A percentile compares a stretch with the other conserved stretches of the same genome.
Conservation (phyloP, 257 asterid species). For the Misopates orontium region DNA sequence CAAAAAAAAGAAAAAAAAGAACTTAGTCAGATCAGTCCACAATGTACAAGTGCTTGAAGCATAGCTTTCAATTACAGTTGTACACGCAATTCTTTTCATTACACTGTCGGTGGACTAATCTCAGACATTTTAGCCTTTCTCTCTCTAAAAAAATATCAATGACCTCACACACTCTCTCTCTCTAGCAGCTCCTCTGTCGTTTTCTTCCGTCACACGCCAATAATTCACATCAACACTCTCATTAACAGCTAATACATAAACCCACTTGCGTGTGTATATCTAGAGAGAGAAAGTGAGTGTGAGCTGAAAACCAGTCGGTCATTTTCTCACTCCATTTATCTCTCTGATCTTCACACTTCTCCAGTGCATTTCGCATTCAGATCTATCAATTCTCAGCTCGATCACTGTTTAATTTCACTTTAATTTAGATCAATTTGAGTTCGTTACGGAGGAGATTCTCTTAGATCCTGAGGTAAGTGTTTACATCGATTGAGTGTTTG, state of each 20-base stretch:
- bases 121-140: neutral
- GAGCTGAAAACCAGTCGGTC: slow-evolving; percentile 34
- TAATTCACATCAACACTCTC: slow-evolving; percentile 23
- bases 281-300: slow-evolving; percentile 26
- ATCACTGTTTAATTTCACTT: neutral
- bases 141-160: neutral
- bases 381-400: slow-evolving; percentile 19
- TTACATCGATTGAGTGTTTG: slow-evolving; percentile 10
- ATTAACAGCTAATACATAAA: slow-evolving; percentile 43
- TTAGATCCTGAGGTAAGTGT: slow-evolving; percentile 46
- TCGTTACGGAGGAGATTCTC: neutral
- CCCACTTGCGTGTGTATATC: slow-evolving; percentile 7
- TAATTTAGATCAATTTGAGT: slow-evolving; percentile 6
- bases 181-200: slow-evolving; percentile 47
- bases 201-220: slow-evolving; percentile 54
- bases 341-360: slow-evolving; percentile 16
- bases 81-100: neutral
- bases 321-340: slow-evolving; percentile 16
- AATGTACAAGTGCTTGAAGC: neutral
- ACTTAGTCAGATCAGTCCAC: neutral
- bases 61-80: neutral
- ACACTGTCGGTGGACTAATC: slow-evolving; percentile 17
- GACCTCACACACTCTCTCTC: neutral
- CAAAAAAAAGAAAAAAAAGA: neutral
- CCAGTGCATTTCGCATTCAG: slow-evolving; percentile 25